Evolutionary conservation across 495 filamentous ascomycete genomes (phyloP), one percentile per base, ranked within the genome.

Genomic region (Penicillium riverlandense): DNA sequence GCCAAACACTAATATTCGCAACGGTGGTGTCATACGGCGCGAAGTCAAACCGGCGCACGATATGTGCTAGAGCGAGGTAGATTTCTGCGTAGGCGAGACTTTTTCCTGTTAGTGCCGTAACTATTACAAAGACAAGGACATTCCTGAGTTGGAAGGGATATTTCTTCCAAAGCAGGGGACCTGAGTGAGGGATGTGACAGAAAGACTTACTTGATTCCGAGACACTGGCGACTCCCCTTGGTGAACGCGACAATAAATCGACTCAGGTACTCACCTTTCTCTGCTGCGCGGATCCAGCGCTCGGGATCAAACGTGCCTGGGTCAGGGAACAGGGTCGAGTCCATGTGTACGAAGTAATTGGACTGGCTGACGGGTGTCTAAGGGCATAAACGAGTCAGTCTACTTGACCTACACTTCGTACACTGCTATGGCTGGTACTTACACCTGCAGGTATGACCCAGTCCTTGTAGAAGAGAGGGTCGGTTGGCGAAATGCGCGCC

Each of bases 321-420:
- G 1, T 73, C 49, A 0, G 74, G 71, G 45, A 76, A 80, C 9
- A 77, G 41, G 3, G 48, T 54, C 28, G 70, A 47, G 45, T 77
- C 57, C 40, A 60, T 64, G 48, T 78, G 74, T 8, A 74, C 59
- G 43, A 72, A 65, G 48, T 66, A 69, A 9, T 64, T 57, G 7
- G 68, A 68, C 56, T 72, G 73, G 40, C 69, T 69, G 29, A 80
- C 61, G 0, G 75, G 65, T 0, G 67, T 72, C 22, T 69, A 3
- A 11, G 11, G 1, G 45, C 4, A 22, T 22, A 22, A 3, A 22
- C 22, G 6, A 22, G 33, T 52, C n/a, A 52, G 35, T 9, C 44
- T 11, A n/a, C n/a, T 9, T 22, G 22, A 22, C 22, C 22, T 22
- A 6, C 22, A 22, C 22, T 22, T 2, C 22, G 6, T 22, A 22